Evolutionary conservation across 176 grass and related monocot genomes (phyloP), one percentile per base, ranked within the genome.

Genomic region (Leersia perrieri): DNA sequence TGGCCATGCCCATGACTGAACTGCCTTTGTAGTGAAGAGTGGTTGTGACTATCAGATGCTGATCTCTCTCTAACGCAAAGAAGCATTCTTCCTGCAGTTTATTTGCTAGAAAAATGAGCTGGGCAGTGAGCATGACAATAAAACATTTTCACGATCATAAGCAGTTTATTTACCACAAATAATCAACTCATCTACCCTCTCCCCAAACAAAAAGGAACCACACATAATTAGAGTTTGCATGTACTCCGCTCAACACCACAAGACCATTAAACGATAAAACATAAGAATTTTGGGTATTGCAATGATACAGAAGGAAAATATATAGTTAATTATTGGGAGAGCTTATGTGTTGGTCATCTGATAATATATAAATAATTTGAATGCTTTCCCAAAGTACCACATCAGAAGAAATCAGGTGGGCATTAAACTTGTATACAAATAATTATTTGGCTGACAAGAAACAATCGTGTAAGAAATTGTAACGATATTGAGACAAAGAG

Each of bases 11-110:
- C 89, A 67, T 93, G 89, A 88, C 92, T 99, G 74, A 95, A 95
- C 53, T 98, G 92, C 73, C 90, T 93, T 89, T 98, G 95, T 32
- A 95, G 75, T 44, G 87, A 93, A 62, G 92, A 95, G 39, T 86
- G 92, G 63, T 81, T 93, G 78, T 88, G 90, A 64, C 63, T 76
- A 85, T 92, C 92, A 83, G 83, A 85, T 86, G 68, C 73, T 67
- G 92, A 82, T 85, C 92, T 91, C 84, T 94, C 88, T 80, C 95
- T 93, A 89, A 94, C 91, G 78, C 86, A 94, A 78, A 98, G 95
- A 64, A 98, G 90, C 95, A 98, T 94, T 66, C 92, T 89, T 75
- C 92, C 90, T 94, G 76, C 77, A 53, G 49, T 53, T 22, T 53
- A 53, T 22, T 51, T 20, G 20, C 45, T 51, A 51, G 1, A 72